Conservation (phyloP, 192 early-diverging fungal species). For the Coemansia sp. region DNA sequence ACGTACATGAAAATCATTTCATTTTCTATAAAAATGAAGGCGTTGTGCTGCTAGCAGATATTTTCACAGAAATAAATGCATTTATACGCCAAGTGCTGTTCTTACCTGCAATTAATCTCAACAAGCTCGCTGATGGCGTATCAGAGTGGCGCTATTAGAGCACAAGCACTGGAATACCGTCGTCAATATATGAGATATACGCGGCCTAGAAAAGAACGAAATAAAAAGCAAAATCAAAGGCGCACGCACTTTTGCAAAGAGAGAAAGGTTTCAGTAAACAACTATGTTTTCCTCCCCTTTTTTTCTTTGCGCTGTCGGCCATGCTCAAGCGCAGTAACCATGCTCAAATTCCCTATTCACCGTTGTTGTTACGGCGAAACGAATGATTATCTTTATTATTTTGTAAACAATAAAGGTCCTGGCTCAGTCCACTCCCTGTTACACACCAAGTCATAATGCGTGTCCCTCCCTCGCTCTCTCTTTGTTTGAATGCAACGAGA, state of each 20-base stretch:
- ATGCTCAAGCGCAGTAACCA: background rate
- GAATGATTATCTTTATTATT: background rate
- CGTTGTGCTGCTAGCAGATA: background rate
- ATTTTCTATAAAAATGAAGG: background rate
- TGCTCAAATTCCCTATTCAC: background rate
- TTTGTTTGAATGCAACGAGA: no score
- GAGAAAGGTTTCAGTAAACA: background rate
- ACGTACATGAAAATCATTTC: no score
- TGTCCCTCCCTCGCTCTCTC: background rate
- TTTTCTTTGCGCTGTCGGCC: background rate
- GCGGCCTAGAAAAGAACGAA: background rate
- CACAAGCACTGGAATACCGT: no score
- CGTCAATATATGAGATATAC: no score
- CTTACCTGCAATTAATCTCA: background rate
- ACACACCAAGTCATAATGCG: background rate
- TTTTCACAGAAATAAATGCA: no score
- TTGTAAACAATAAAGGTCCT: background rate
- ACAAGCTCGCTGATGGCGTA: background rate
- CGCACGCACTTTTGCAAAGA: background rate
- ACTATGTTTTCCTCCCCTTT: background rate
- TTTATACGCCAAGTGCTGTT: background rate
- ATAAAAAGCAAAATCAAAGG: background rate
- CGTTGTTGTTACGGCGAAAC: constrained; percentile 1
- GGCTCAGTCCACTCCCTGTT: background rate
- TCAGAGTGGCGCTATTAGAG: no score